These are phyloP conservation scores for Prunus davidiana DNA, from an alignment of 306 rosid genomes.

Conservation along the genomic window DNA sequence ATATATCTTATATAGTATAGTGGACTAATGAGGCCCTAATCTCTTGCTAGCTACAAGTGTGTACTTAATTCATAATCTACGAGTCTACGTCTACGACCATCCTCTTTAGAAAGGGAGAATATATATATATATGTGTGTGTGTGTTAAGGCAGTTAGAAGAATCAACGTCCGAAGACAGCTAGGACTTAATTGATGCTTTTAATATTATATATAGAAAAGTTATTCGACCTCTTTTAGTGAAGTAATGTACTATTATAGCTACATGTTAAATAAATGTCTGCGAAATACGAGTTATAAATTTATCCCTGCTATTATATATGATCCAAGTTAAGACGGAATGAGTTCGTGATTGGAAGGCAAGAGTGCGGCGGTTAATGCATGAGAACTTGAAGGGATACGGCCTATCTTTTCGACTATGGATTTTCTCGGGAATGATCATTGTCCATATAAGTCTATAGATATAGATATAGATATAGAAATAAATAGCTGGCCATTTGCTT, in stretches of 20 bases:
- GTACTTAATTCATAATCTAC: not conserved
- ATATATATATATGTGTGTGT: not conserved
- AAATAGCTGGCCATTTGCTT: not conserved
- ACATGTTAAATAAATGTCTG: no score
- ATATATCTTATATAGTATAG: not conserved
- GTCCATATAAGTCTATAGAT: not conserved
- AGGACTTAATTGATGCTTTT: not conserved
- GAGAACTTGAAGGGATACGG: conserved; percentile 15
- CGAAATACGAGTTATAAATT: no score
- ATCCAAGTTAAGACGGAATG: not conserved
- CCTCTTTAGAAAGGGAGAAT: not conserved
- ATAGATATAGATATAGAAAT: no score
- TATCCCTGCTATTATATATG: no score
- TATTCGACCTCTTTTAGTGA: no score
- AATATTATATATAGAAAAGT: not conserved
- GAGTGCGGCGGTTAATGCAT: conserved; percentile 12
- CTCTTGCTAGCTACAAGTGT: not conserved
- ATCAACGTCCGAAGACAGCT: conserved; percentile 9
- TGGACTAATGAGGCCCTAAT: conserved; percentile 13
- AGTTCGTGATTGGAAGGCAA: conserved; percentile 4
- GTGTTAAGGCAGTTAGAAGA: not conserved
- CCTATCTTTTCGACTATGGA: conserved; percentile 2
- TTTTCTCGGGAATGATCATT: conserved; percentile 26
- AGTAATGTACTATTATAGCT: no score
- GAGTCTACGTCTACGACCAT: not conserved